Evolutionary conservation across 495 filamentous ascomycete species (phyloP).

Genomic region (Thozetella sp.): DNA sequence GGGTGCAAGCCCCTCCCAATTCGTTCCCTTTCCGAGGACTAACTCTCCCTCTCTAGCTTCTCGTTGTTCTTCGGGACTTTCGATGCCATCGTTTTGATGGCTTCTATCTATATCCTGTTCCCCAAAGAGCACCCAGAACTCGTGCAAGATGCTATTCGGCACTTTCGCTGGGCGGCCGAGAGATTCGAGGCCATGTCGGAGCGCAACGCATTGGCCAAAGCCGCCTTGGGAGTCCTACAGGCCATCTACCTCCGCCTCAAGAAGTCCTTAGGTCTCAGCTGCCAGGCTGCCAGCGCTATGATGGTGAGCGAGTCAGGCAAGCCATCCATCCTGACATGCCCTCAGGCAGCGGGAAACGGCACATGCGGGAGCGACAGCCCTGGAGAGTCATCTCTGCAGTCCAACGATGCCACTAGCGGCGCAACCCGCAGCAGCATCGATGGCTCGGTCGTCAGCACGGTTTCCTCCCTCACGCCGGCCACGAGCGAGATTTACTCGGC

Average conservation of each 20-base stretch:
- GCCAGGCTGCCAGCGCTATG: slow-evolving; percentile 7
- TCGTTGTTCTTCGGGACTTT: slow-evolving; percentile 60
- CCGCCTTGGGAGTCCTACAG: slow-evolving; percentile 51
- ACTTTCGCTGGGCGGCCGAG: slow-evolving; percentile 55
- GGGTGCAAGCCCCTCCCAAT: slow-evolving; percentile 9
- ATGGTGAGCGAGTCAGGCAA: background rate
- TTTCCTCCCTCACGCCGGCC: background rate
- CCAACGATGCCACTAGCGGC: background rate
- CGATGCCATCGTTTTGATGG: slow-evolving; percentile 62
- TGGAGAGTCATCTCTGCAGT: background rate
- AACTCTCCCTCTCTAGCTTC: slow-evolving; percentile 21
- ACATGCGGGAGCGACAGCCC: background rate
- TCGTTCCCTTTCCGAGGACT: slow-evolving; percentile 6
- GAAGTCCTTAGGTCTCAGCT: slow-evolving; percentile 34
- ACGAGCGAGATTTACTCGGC: slow-evolving; percentile 8
- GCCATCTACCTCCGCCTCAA: slow-evolving; percentile 46
- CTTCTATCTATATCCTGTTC: slow-evolving; percentile 59
- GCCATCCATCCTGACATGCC: background rate
- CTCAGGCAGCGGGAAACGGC: background rate
- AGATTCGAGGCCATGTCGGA: slow-evolving; percentile 51
- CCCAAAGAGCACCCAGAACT: slow-evolving; percentile 45
- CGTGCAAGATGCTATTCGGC: slow-evolving; percentile 42
- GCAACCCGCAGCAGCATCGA: background rate
- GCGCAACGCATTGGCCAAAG: slow-evolving; percentile 51
- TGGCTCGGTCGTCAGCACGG: background rate